These are phyloP conservation scores for Aspergillus novoparasiticus DNA, from an alignment of 2,329 filamentous ascomycete species.

Conservation along the genomic window DNA sequence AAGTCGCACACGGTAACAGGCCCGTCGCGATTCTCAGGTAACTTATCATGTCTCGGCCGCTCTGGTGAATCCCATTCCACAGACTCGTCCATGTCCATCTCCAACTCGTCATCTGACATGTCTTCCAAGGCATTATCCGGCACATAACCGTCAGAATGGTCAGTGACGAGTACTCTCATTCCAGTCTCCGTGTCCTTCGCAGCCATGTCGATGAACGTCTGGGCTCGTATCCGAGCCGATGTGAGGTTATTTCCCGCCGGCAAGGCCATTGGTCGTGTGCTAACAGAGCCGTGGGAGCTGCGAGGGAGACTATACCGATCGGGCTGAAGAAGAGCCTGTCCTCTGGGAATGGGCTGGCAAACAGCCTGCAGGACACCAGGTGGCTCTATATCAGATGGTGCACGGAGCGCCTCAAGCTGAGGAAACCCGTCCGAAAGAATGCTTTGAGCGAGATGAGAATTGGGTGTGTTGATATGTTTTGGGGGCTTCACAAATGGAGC, in stretches of 20 bases:
- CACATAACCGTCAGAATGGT: constrained; percentile 42
- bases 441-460: constrained; percentile 47
- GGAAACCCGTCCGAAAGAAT: constrained; percentile 48
- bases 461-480: constrained; percentile 39
- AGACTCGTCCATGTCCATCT: constrained; percentile 38
- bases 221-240: constrained; percentile 48
- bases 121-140: constrained; percentile 36
- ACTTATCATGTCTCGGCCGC: constrained; percentile 23
- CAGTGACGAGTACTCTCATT: constrained; percentile 44
- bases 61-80: constrained; percentile 31
- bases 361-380: constrained; percentile 47
- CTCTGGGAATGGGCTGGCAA: constrained; percentile 43
- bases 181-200: constrained; percentile 44
- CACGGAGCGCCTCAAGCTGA: constrained; percentile 41
- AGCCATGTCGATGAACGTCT: constrained; percentile 48
- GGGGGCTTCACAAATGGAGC: constrained; percentile 39
- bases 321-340: constrained; percentile 41
- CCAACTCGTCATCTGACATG: constrained; percentile 33
- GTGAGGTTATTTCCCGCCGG: constrained; percentile 48
- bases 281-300: constrained; percentile 47
- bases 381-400: constrained; percentile 48
- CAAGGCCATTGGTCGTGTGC: constrained; percentile 42
- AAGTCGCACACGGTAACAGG: constrained; percentile 44
- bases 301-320: constrained; percentile 46
- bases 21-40: constrained; percentile 25